A percentile compares a stretch with the other conserved stretches of the same genome.
Evolutionary conservation across 2,329 filamentous ascomycete species (phyloP).

Genomic region (Sclerotinia glacialis): DNA sequence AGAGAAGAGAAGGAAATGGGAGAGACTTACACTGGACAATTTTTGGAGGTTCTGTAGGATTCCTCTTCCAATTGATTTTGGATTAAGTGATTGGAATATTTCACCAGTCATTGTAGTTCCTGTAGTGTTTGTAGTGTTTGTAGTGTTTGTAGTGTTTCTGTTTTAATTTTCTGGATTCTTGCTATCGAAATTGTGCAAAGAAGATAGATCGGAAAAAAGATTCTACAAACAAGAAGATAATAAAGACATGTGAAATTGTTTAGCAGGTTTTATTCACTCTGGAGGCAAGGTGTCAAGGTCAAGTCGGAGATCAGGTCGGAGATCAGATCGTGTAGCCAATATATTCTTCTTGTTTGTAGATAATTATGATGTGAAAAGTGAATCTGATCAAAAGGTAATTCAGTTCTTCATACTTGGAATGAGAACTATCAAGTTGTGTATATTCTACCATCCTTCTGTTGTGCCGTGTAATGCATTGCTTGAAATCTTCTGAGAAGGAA

Average conservation of each 20-base stretch:
- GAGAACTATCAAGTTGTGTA: not conserved
- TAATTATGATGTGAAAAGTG: not conserved
- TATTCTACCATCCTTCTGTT: not conserved
- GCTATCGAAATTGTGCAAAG: not conserved
- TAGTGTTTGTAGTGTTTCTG: not conserved
- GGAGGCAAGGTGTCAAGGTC: not conserved
- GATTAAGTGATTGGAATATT: not conserved
- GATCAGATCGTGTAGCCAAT: not conserved
- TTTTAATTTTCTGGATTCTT: not conserved
- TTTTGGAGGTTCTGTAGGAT: slow-evolving; percentile 3
- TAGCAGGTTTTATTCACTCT: not conserved
- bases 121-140: not conserved
- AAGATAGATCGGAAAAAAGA: not conserved
- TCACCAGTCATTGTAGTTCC: slow-evolving; percentile 1
- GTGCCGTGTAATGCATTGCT: not conserved
- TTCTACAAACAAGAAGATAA: not conserved
- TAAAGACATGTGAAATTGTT: not conserved
- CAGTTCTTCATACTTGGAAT: not conserved
- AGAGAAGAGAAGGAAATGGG: not conserved
- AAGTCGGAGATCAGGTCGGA: not conserved
- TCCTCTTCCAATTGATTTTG: slow-evolving; percentile 5
- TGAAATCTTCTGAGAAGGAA: not conserved
- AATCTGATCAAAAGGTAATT: not conserved
- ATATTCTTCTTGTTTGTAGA: not conserved
- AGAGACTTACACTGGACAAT: slow-evolving; percentile 3